phyloP scores from a whole-genome alignment of 78 protist genomes.

The Ministeria vibrans region DNA sequence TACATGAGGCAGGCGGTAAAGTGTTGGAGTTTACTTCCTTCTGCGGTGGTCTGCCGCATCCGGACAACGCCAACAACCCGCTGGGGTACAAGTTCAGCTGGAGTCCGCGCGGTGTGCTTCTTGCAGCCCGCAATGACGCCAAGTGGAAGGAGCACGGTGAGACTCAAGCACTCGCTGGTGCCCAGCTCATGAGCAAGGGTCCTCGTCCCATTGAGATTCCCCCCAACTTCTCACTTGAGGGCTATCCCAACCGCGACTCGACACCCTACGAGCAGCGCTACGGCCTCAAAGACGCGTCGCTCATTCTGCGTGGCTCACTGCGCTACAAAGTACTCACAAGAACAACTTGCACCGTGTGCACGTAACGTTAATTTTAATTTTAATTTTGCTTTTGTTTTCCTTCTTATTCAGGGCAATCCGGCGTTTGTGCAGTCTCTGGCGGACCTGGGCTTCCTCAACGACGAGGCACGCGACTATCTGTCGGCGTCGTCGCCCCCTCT shows the following conservation, averaged over 20 bases:
- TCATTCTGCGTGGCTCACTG: constrained; percentile 61
- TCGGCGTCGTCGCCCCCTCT: background rate
- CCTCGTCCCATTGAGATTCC: background rate
- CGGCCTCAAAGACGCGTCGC: constrained; percentile 43
- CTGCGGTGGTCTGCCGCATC: constrained; percentile 72
- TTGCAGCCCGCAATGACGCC: constrained; percentile 45
- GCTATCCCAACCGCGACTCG: constrained; percentile 68
- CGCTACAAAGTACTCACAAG: constrained; percentile 28
- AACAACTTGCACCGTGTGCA: background rate
- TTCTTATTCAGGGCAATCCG: constrained; percentile 20
- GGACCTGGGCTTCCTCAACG: constrained; percentile 21
- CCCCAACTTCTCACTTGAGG: constrained; percentile 46
- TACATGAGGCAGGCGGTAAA: too few relatives aligned
- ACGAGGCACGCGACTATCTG: constrained; percentile 7
- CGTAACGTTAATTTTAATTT: background rate
- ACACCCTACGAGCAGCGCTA: constrained; percentile 45
- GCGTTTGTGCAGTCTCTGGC: constrained; percentile 24
- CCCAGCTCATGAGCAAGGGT: constrained; percentile 14
- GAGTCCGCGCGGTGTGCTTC: constrained; percentile 68
- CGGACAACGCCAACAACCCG: constrained; percentile 54
- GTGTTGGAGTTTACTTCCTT: background rate
- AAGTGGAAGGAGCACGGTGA: constrained; percentile 42
- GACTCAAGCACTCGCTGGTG: background rate
- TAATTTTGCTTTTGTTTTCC: background rate
- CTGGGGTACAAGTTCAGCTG: constrained; percentile 72